Conservation (phyloP, 2,329 filamentous ascomycete genomes). For the Triangularia setosa region DNA sequence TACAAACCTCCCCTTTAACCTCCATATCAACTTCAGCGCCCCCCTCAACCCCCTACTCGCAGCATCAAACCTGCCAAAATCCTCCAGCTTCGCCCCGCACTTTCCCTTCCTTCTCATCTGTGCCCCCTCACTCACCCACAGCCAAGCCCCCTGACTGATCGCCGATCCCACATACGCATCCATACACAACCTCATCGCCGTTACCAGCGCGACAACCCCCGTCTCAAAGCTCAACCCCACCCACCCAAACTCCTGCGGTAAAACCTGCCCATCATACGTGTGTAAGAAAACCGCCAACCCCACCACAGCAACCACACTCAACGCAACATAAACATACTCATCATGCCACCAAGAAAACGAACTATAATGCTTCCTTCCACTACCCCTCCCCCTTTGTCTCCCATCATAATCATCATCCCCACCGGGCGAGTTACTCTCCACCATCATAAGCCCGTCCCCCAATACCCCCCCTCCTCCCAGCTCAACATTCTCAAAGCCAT, state of each 20-base stretch:
- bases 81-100: constrained; percentile 33
- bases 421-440: not conserved
- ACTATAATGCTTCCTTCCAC: constrained; percentile 8
- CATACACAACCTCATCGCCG: constrained; percentile 35
- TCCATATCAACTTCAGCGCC: constrained; percentile 34
- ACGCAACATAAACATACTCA: constrained; percentile 33
- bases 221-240: constrained; percentile 33
- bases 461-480: not conserved
- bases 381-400: not conserved
- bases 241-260: constrained; percentile 28
- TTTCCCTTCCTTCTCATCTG: constrained; percentile 26
- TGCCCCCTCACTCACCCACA: constrained; percentile 37
- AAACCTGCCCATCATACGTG: constrained; percentile 30
- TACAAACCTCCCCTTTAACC: constrained; percentile 26
- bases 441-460: not conserved
- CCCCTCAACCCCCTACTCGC: constrained; percentile 36
- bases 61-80: constrained; percentile 39
- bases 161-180: constrained; percentile 35
- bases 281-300: constrained; percentile 30
- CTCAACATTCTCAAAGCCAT: constrained; percentile 1
- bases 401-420: not conserved
- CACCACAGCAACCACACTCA: constrained; percentile 30
- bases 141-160: constrained; percentile 38
- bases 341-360: constrained; percentile 36
- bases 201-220: constrained; percentile 36